Evolutionary conservation across 805 yeast genomes (phyloP).

Genomic region (Lipomyces spencermartinsiae): DNA sequence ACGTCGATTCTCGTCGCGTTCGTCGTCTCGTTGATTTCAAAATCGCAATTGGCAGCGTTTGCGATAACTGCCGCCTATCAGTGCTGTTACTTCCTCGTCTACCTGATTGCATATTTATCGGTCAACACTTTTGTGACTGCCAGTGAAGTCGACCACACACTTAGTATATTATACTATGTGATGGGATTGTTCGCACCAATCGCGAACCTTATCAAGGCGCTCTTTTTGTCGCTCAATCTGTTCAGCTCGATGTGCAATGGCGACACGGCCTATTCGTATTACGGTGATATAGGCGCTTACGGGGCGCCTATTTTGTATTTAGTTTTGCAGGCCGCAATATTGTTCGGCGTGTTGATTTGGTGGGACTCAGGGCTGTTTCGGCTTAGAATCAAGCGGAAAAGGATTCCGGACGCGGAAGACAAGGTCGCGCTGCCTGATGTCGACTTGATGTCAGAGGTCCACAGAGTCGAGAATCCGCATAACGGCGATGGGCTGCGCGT

Average conservation of each 20-base stretch:
- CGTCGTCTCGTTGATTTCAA: conserved; percentile 43
- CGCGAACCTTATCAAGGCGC: conserved; percentile 42
- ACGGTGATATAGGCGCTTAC: conserved; percentile 44
- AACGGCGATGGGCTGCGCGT: conserved; percentile 41
- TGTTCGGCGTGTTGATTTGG: conserved; percentile 42
- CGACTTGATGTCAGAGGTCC: conserved; percentile 40
- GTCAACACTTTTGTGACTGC: conserved; percentile 44
- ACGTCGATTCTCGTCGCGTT: conserved; percentile 43
- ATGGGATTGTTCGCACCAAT: conserved; percentile 44
- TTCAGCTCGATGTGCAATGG: conserved; percentile 44
- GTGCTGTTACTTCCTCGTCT: conserved; percentile 43
- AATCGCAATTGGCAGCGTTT: conserved; percentile 49
- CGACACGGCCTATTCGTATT: conserved; percentile 33
- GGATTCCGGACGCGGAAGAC: conserved; percentile 27
- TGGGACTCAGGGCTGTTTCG: conserved; percentile 46
- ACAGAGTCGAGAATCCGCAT: conserved; percentile 36
- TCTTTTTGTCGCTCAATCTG: conserved; percentile 45
- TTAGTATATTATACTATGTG: conserved; percentile 41
- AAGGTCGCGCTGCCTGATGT: conserved; percentile 24
- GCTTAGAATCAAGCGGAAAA: conserved; percentile 39
- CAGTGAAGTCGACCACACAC: conserved; percentile 33
- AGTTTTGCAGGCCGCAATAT: conserved; percentile 40
- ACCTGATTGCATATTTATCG: conserved; percentile 44
- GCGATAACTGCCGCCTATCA: conserved; percentile 47
- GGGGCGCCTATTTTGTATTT: conserved; percentile 47